phyloP scores from a whole-genome alignment of 1,139 yeast genomes.

The Geotrichum aggregatum region DNA sequence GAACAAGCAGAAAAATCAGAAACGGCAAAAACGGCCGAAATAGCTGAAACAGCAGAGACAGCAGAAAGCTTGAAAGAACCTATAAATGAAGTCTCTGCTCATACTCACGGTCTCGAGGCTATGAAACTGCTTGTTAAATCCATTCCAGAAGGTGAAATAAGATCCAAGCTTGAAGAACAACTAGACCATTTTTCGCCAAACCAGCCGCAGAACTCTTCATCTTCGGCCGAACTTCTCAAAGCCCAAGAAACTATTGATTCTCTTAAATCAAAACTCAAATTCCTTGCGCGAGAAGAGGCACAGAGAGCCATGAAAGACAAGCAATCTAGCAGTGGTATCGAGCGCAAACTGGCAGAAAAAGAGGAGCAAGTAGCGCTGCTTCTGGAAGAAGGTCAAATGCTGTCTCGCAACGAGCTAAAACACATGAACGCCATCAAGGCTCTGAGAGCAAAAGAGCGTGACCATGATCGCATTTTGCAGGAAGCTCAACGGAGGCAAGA shows the following conservation, averaged over 20 bases:
- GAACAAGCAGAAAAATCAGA: background rate
- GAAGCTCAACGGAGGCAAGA: constrained; percentile 26
- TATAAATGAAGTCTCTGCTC: background rate
- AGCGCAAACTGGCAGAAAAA: constrained; percentile 42
- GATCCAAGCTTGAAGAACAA: constrained; percentile 7
- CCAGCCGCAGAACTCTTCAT: constrained; percentile 5
- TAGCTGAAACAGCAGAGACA: background rate
- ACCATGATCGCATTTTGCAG: constrained; percentile 29
- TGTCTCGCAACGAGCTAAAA: constrained; percentile 70
- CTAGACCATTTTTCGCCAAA: constrained; percentile 15
- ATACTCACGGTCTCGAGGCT: background rate
- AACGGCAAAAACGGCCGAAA: background rate
- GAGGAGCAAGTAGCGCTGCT: constrained; percentile 57
- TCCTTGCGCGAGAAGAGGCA: constrained; percentile 30
- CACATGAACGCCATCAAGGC: constrained; percentile 64
- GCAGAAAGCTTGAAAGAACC: background rate
- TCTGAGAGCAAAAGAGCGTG: constrained; percentile 49
- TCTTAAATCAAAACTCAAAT: constrained; percentile 31
- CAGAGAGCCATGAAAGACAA: constrained; percentile 29
- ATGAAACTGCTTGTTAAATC: background rate
- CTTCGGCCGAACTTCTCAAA: constrained; percentile 22
- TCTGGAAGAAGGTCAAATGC: constrained; percentile 71
- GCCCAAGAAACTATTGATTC: constrained; percentile 27
- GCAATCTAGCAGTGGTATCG: constrained; percentile 25
- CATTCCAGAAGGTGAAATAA: background rate